These are phyloP conservation scores for Talaromyces sp. DNA, from an alignment of 2,329 filamentous ascomycete species.

Conservation along the genomic window DNA sequence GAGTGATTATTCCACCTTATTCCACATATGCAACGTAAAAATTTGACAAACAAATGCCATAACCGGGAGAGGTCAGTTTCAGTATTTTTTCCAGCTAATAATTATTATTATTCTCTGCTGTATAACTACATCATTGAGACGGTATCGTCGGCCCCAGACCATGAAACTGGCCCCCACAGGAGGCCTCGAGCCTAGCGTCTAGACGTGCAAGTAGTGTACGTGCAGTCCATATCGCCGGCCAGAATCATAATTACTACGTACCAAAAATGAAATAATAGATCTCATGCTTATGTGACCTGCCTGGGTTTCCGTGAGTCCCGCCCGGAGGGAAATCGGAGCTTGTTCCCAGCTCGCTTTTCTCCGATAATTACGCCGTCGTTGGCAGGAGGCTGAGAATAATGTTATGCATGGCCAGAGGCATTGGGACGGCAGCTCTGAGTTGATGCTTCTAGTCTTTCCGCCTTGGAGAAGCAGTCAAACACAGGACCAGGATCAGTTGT, in stretches of 20 bases:
- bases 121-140: neutral
- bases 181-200: neutral
- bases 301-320: neutral
- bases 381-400: neutral
- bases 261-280: neutral
- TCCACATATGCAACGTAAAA: neutral
- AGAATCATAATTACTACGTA: neutral
- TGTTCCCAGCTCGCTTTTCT: neutral
- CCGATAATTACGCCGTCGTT: neutral
- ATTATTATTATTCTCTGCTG: neutral
- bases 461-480: neutral
- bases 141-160: constrained; percentile 2
- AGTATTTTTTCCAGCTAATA: neutral
- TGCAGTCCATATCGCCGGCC: neutral
- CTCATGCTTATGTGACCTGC: neutral
- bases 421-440: neutral
- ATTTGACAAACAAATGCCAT: neutral
- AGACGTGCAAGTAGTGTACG: neutral
- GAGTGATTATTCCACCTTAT: neutral
- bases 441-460: neutral
- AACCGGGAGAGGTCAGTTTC: neutral
- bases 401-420: neutral
- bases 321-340: neutral
- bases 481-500: neutral
- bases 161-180: constrained; percentile 11